Evolutionary conservation across 257 asterid species (phyloP).

Genomic region (Sherardia arvensis): DNA sequence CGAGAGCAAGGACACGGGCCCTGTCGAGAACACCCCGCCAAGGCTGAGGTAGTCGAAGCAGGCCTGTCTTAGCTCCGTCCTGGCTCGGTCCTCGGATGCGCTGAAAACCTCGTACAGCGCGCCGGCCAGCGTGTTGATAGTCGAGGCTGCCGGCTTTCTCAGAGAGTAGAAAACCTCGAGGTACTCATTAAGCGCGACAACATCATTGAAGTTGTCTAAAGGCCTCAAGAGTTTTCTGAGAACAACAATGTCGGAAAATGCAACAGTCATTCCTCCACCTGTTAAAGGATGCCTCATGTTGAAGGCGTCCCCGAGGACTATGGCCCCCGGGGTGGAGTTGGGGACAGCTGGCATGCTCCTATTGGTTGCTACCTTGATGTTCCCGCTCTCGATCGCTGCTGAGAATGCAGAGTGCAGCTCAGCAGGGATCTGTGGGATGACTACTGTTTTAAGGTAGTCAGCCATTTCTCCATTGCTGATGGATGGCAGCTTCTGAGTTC

Average conservation of each 20-base stretch:
- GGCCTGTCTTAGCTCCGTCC: conserved; percentile 19
- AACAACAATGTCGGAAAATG: conserved; percentile 16
- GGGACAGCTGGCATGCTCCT: conserved; percentile 24
- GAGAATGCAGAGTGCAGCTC: conserved; percentile 12
- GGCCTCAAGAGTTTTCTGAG: conserved; percentile 16
- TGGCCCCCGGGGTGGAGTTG: conserved; percentile 21
- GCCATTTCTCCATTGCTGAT: conserved; percentile 18
- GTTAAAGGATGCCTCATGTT: conserved; percentile 23
- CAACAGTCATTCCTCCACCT: conserved; percentile 25
- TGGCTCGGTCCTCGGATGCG: conserved; percentile 16
- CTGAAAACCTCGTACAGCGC: conserved; percentile 21
- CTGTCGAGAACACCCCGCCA: conserved; percentile 19
- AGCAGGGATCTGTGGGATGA: conserved; percentile 18
- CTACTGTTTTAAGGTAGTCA: conserved; percentile 14
- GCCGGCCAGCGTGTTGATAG: conserved; percentile 23
- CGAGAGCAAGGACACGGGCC: conserved; percentile 21
- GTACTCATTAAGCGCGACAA: conserved; percentile 10
- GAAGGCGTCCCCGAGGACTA: conserved; percentile 19
- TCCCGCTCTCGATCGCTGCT: conserved; percentile 15
- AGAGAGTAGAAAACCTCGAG: conserved; percentile 15
- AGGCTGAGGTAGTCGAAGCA: conserved; percentile 26
- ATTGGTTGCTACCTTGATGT: conserved; percentile 19
- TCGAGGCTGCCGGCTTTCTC: conserved; percentile 20
- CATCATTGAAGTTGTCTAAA: conserved; percentile 16
- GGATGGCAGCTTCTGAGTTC: conserved; percentile 16